phyloP scores from a whole-genome alignment of 2,329 filamentous ascomycete genomes.

The Neocucurbitaria cava region DNA sequence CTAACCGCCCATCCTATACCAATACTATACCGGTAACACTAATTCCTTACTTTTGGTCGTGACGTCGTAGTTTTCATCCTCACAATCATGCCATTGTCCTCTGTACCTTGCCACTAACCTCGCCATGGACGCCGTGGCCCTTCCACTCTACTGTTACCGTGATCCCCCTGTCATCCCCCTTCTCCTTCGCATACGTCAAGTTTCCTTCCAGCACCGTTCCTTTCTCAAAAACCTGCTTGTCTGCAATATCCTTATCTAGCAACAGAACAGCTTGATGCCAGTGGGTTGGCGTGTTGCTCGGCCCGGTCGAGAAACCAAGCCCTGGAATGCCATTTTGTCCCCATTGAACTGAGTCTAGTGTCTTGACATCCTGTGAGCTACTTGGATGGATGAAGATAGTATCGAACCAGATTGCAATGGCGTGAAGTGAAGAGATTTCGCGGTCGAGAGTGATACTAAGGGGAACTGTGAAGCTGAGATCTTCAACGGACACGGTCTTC shows the following conservation, averaged over 20 bases:
- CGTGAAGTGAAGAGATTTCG: slow-evolving; percentile 76
- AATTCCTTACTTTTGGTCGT: neutral
- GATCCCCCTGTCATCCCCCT: slow-evolving; percentile 48
- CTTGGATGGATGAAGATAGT: slow-evolving; percentile 79
- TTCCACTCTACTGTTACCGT: slow-evolving; percentile 52
- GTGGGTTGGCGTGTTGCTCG: slow-evolving; percentile 77
- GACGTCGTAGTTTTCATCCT: neutral
- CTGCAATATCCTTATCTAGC: slow-evolving; percentile 64
- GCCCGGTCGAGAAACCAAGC: slow-evolving; percentile 89
- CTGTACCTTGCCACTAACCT: slow-evolving; percentile 40
- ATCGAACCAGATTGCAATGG: slow-evolving; percentile 92
- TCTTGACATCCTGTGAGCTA: slow-evolving; percentile 31
- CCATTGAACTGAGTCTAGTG: slow-evolving; percentile 69
- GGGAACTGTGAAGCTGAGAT: slow-evolving; percentile 75
- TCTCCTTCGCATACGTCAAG: slow-evolving; percentile 73
- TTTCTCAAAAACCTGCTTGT: slow-evolving; percentile 46
- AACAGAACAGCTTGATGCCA: slow-evolving; percentile 87
- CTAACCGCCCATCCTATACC: neutral
- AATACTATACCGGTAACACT: neutral
- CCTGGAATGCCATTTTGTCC: slow-evolving; percentile 61
- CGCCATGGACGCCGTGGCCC: slow-evolving; percentile 33
- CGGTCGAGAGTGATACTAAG: slow-evolving; percentile 69
- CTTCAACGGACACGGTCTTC: slow-evolving; percentile 72
- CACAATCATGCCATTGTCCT: slow-evolving; percentile 36
- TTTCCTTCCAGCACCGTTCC: slow-evolving; percentile 74